Base-by-base conservation (phyloP, 1,139 yeast genomes). In the Debaryomycetaceae sp. region DNA sequence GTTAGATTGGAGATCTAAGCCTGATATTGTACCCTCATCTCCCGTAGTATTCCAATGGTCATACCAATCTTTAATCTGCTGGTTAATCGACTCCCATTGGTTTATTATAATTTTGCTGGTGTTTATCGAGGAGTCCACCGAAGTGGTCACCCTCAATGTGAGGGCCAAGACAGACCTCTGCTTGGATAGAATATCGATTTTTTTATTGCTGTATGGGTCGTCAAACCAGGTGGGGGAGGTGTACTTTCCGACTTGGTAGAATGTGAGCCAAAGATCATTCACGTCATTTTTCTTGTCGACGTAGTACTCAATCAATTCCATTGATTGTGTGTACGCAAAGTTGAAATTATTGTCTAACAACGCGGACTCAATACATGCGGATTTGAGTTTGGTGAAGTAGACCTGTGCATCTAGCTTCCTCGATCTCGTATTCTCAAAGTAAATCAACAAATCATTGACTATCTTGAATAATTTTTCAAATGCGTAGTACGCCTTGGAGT, bases 181-280 rank as follows among this genome's bases (percentile, higher is more conserved):
- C 40, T 70, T 63, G 9, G 56, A 30, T 62, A 60, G 44, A 44
- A 63, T 48, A 11, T 59, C 56, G 42, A 65, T 47, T 36, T 55
- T 55, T 9, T 54, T 55, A 7, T 52, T 50, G 17, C 54, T 48
- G 17, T 48, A 54, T 0, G 63, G 56, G 6, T 63, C 60, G 31
- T 53, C 60, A 43, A 65, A 67, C 82, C 82, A 78, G 5, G 62
- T 62, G 0, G 82, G 80, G 3, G 81, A 71, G 9, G 74, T 62
- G 52, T 60, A 80, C 53, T 78, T 78, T 2, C 85, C 83, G 6
- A 83, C 79, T 55, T 83, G 88, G 53, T 80, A 82, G 45, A 83
- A 76, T 0, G 84, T 75, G 39, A 77, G 66, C 88, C 90, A 83
- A 43, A 68, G 57, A n/a, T 68, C 69, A 40, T 65, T 61, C 31